These are phyloP conservation scores for Phenoliferia sp. DNA, from an alignment of 1,284 basidiomycete species.

Conservation along the genomic window DNA sequence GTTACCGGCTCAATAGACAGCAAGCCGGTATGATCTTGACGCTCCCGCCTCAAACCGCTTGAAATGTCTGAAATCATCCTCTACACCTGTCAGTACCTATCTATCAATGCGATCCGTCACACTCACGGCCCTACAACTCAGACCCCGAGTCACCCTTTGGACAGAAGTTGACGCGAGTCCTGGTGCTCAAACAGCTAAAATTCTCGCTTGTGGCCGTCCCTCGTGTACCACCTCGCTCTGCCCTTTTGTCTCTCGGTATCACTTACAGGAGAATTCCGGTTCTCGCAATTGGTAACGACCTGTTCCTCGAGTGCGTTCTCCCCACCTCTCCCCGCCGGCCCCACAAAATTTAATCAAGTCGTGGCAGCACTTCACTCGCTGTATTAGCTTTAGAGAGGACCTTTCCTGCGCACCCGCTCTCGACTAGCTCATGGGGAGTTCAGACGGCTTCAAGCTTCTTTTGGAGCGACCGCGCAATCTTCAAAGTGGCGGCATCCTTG, in stretches of 20 bases:
- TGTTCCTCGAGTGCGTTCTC: conserved; percentile 1
- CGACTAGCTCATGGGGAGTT: background rate
- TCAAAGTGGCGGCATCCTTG: conserved; percentile 3
- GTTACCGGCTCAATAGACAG: too few species aligned
- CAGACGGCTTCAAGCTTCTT: conserved; percentile 9
- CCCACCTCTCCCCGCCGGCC: background rate
- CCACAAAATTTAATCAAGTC: background rate
- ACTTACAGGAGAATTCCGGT: conserved; percentile 23
- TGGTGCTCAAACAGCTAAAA: conserved; percentile 8
- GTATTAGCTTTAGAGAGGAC: conserved; percentile 13
- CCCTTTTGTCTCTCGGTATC: conserved; percentile 11
- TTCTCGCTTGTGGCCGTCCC: conserved; percentile 12
- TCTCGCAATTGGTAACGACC: conserved; percentile 14
- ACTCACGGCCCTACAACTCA: too few species aligned
- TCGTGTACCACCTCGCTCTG: conserved; percentile 21
- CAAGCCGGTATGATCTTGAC: too few species aligned
- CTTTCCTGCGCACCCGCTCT: conserved; percentile 9
- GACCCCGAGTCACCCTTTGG: conserved; percentile 13
- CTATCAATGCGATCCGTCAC: too few species aligned
- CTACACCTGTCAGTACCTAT: too few species aligned
- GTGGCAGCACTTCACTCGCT: conserved; percentile 15
- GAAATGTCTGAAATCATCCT: too few species aligned
- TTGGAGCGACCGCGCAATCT: conserved; percentile 16
- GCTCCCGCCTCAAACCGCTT: too few species aligned
- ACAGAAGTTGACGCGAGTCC: conserved; percentile 7